phyloP scores from a whole-genome alignment of 1,139 yeast genomes.

The Scheffersomyces titani region DNA sequence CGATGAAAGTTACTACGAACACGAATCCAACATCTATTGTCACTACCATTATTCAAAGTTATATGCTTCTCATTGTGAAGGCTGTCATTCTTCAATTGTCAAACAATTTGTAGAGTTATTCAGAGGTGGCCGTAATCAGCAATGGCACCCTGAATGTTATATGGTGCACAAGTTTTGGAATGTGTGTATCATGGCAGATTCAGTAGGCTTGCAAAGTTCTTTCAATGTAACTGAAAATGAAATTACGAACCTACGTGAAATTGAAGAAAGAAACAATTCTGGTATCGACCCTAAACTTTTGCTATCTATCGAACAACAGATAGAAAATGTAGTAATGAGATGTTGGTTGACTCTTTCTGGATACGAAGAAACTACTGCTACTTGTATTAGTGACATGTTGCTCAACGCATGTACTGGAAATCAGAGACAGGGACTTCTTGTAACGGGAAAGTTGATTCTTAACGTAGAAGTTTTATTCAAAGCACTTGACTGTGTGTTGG shows the following conservation, averaged over 20 bases:
- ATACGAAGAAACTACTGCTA: constrained; percentile 91
- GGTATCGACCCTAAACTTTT: constrained; percentile 53
- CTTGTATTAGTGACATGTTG: constrained; percentile 90
- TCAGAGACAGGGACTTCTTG: constrained; percentile 66
- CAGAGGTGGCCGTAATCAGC: constrained; percentile 91
- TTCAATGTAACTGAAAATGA: constrained; percentile 14
- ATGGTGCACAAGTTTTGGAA: constrained; percentile 98
- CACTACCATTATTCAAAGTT: constrained; percentile 86
- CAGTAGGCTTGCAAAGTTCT: constrained; percentile 54
- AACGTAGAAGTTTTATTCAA: constrained; percentile 75
- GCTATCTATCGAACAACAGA: constrained; percentile 58
- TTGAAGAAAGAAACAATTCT: constrained; percentile 10
- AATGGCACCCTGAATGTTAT: constrained; percentile 99
- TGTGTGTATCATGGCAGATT: constrained; percentile 69
- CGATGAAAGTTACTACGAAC: constrained; percentile 92
- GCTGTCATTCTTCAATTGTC: constrained; percentile 87
- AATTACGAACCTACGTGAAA: constrained; percentile 10
- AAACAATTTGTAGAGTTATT: constrained; percentile 93
- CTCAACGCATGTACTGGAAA: constrained; percentile 79
- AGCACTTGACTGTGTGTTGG: constrained; percentile 64
- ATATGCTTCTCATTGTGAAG: constrained; percentile 90
- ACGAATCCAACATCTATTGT: constrained; percentile 79
- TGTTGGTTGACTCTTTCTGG: constrained; percentile 89
- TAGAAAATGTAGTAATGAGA: constrained; percentile 69
- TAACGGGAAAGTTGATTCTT: constrained; percentile 73